Evolutionary conservation across 164 flowering plant species (phyloP).

Genomic region (Taxillus chinensis): DNA sequence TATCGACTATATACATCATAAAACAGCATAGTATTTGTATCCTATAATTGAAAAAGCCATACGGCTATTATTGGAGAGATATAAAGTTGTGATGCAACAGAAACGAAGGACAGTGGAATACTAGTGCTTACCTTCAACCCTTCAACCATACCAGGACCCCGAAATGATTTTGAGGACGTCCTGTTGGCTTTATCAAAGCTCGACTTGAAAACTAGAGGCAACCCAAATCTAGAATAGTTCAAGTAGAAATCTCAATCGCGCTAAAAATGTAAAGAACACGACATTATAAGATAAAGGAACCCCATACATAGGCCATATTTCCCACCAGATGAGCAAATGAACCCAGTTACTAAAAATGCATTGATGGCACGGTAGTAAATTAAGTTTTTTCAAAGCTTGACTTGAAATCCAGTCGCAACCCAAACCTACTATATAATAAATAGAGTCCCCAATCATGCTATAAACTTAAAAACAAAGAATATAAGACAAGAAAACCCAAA

Average conservation of each 20-base stretch:
- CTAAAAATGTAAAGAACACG: not conserved
- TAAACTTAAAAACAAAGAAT: not conserved
- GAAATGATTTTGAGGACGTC: conserved; percentile 90
- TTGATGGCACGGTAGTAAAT: too few species aligned
- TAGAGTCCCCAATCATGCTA: too few species aligned
- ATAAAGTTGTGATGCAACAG: too few species aligned
- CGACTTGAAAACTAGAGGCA: conserved; percentile 84
- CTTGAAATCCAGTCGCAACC: too few species aligned
- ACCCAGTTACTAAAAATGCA: too few species aligned
- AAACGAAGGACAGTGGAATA: not conserved
- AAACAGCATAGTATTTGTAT: too few species aligned
- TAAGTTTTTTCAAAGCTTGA: too few species aligned
- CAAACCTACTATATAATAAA: too few species aligned
- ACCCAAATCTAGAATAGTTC: conserved; percentile 44
- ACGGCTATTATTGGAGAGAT: too few species aligned
- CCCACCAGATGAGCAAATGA: not conserved
- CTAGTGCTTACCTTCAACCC: conserved; percentile 59
- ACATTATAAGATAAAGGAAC: not conserved
- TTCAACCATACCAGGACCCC: conserved; percentile 86
- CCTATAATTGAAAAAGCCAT: too few species aligned
- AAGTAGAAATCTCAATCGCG: conserved; percentile 1
- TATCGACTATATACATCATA: too few species aligned
- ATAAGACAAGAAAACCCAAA: too few species aligned
- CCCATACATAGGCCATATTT: not conserved
- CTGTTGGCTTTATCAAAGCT: conserved; percentile 98